These are phyloP conservation scores for Xylaria acuta DNA, from an alignment of 495 filamentous ascomycete species.

Conservation along the genomic window DNA sequence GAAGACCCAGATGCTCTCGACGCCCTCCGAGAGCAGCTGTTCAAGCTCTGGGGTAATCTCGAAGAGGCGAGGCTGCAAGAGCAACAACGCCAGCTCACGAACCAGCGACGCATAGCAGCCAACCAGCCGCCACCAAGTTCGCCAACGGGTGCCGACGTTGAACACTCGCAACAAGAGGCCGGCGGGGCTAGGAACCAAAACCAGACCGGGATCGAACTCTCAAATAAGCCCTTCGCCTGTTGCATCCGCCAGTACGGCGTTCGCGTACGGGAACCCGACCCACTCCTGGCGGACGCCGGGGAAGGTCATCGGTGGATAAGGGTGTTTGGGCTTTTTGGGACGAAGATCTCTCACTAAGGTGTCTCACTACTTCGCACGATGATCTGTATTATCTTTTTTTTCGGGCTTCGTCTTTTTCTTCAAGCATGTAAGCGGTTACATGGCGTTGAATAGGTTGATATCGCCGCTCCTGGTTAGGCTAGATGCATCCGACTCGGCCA, in stretches of 20 bases:
- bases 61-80: conserved; percentile 67
- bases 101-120: conserved; percentile 34
- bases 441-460: background rate
- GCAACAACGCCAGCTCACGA: conserved; percentile 21
- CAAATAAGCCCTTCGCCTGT: conserved; percentile 63
- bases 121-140: conserved; percentile 33
- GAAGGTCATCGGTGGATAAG: conserved; percentile 52
- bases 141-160: conserved; percentile 8
- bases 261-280: conserved; percentile 37
- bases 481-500: background rate
- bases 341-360: conserved; percentile 48
- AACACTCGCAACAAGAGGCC: background rate
- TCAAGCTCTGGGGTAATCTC: conserved; percentile 84
- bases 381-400: no score
- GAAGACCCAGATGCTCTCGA: conserved; percentile 51
- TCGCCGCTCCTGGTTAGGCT: background rate
- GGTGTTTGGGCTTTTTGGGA: conserved; percentile 62
- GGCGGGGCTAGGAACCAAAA: background rate
- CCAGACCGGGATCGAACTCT: conserved; percentile 29
- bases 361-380: background rate
- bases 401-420: background rate
- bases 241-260: conserved; percentile 69
- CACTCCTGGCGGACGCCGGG: conserved; percentile 41
- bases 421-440: background rate
- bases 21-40: conserved; percentile 72